phyloP scores from a whole-genome alignment of 2,329 filamentous ascomycete genomes.

The Incumbomyces delicatus region DNA sequence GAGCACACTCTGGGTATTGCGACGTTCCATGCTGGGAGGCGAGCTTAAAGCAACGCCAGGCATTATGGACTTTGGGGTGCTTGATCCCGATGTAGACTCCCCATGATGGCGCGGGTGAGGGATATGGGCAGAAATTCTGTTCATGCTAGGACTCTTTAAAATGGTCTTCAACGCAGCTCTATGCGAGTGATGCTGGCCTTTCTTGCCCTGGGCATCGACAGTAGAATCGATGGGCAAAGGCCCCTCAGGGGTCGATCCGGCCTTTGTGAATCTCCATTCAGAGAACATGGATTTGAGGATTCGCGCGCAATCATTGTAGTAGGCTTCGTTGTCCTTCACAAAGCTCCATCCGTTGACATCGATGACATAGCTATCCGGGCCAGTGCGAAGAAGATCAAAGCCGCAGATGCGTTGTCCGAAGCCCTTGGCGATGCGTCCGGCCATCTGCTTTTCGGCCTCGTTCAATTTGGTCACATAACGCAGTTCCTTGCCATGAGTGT shows the following conservation, averaged over 20 bases:
- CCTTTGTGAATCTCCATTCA: conserved; percentile 52
- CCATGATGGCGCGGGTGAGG: conserved; percentile 34
- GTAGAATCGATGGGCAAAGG: conserved; percentile 1
- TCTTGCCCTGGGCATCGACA: conserved; percentile 34
- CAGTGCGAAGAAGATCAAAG: conserved; percentile 83
- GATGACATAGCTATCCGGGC: conserved; percentile 89
- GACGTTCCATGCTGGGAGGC: conserved; percentile 25
- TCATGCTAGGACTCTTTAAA: conserved; percentile 56
- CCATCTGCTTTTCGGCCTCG: conserved; percentile 72
- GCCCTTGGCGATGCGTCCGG: conserved; percentile 76
- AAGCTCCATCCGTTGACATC: conserved; percentile 99
- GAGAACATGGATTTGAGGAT: conserved; percentile 85
- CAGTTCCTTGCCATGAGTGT: conserved; percentile 94
- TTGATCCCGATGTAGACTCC: conserved; percentile 23
- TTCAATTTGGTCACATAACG: conserved; percentile 84
- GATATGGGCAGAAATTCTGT: conserved; percentile 37
- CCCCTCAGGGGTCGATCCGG: conserved; percentile 18
- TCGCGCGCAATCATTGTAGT: conserved; percentile 82
- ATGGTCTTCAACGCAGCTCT: conserved; percentile 47
- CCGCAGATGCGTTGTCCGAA: conserved; percentile 95
- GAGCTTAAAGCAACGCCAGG: conserved; percentile 26
- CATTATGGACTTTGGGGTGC: conserved; percentile 35
- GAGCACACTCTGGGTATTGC: neutral
- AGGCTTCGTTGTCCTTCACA: conserved; percentile 97
- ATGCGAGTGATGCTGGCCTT: conserved; percentile 31